Conservation (phyloP, 2,329 filamentous ascomycete species). For the Cordyceps militaris region DNA sequence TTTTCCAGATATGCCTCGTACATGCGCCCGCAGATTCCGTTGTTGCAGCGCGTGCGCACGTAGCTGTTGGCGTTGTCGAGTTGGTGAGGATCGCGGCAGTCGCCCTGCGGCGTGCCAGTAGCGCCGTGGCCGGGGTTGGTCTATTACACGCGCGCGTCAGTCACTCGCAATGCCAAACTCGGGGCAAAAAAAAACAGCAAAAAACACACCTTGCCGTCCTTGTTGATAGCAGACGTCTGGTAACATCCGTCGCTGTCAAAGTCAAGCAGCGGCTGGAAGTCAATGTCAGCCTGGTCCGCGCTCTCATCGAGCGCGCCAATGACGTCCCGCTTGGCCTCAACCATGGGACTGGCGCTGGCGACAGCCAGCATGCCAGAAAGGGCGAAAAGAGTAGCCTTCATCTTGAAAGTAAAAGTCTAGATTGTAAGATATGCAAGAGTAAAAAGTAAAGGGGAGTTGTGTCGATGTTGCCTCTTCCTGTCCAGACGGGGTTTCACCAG, state of each 20-base stretch:
- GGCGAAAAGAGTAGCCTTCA: neutral
- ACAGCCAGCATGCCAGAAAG: constrained; percentile 14
- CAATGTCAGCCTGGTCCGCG: constrained; percentile 27
- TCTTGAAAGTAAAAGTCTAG: neutral
- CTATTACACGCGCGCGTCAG: constrained; percentile 13
- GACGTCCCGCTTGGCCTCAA: constrained; percentile 19
- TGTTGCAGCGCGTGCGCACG: constrained; percentile 27
- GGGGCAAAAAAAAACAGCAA: neutral
- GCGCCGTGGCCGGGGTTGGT: constrained; percentile 21
- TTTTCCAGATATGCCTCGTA: constrained; percentile 37
- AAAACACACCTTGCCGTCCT: constrained; percentile 23
- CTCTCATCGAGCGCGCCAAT: constrained; percentile 24
- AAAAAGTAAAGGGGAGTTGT: neutral
- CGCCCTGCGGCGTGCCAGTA: constrained; percentile 23
- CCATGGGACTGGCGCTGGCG: constrained; percentile 16
- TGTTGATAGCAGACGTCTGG: constrained; percentile 39
- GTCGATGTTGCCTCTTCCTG: neutral
- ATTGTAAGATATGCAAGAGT: neutral
- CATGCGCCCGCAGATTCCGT: constrained; percentile 27
- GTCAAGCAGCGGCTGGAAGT: constrained; percentile 32
- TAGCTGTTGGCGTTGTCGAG: constrained; percentile 27
- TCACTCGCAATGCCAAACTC: neutral
- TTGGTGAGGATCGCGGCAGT: constrained; percentile 25
- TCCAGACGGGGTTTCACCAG: neutral
- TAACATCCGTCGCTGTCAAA: constrained; percentile 36